Conservation (phyloP, 305 asterid genomes). For the Fraxinus dipetala region DNA sequence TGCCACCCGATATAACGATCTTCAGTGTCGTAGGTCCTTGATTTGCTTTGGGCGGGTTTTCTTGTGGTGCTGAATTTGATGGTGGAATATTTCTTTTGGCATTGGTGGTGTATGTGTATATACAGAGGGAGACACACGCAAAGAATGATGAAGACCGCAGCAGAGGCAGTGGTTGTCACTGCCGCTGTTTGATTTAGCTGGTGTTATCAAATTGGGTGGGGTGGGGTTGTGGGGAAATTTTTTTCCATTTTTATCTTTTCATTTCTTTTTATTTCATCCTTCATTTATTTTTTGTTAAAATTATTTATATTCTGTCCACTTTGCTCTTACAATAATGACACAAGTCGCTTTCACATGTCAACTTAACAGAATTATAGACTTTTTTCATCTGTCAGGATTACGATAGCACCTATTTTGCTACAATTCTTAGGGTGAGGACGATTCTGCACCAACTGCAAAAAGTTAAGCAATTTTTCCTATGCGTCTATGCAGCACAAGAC, state of each 20-base stretch:
- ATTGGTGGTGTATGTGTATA: neutral
- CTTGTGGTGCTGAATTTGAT: neutral
- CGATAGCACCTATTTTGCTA: neutral
- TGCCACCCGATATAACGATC: neutral
- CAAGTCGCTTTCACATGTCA: neutral
- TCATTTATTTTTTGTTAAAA: no score
- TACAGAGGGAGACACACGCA: neutral
- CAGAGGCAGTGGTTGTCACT: neutral
- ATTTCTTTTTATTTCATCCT: neutral
- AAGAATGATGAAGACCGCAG: neutral
- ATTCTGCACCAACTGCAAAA: neutral
- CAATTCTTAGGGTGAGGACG: neutral
- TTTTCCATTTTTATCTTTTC: neutral
- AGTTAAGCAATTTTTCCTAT: neutral
- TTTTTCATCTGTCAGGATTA: neutral
- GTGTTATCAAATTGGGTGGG: neutral
- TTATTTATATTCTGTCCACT: neutral
- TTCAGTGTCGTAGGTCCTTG: neutral
- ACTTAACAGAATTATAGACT: neutral
- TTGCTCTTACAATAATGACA: neutral
- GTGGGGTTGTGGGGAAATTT: neutral
- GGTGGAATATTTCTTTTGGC: neutral
- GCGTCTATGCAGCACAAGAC: neutral
- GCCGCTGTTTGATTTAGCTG: neutral
- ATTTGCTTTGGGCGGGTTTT: neutral